phyloP scores from a whole-genome alignment of 2,329 filamentous ascomycete species.

The Calonectria multiphialidica region DNA sequence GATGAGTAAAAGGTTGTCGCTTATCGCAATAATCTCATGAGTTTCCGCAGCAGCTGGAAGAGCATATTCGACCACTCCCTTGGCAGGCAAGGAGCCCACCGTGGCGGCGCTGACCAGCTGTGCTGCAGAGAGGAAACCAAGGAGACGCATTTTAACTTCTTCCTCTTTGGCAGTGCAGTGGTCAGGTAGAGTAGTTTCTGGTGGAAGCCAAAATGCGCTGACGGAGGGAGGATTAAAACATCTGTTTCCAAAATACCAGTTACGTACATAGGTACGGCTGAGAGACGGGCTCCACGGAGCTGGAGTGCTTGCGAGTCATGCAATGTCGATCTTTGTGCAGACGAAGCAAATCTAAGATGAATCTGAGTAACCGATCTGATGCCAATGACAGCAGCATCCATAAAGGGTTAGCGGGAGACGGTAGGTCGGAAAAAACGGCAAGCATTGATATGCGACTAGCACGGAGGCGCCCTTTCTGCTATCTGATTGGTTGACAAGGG shows the following conservation, averaged over 20 bases:
- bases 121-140: not conserved
- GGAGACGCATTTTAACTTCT: too few species aligned
- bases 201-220: not conserved
- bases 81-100: not conserved
- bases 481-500: not conserved
- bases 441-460: not conserved
- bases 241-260: not conserved
- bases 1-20: not conserved
- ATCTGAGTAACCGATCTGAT: not conserved
- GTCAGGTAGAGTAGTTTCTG: not conserved
- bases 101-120: not conserved
- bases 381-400: not conserved
- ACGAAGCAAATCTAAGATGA: not conserved
- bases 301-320: not conserved
- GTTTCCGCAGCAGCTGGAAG: not conserved
- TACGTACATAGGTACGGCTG: not conserved
- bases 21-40: not conserved
- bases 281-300: not conserved
- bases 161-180: too few species aligned
- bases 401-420: not conserved
- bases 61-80: not conserved
- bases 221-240: not conserved
- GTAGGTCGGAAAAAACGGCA: not conserved
- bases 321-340: not conserved
- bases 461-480: not conserved